Evolutionary conservation across 2,329 filamentous ascomycete species (phyloP), one percentile per base, ranked within the genome.

Genomic region (Aspergillus luchuensis): DNA sequence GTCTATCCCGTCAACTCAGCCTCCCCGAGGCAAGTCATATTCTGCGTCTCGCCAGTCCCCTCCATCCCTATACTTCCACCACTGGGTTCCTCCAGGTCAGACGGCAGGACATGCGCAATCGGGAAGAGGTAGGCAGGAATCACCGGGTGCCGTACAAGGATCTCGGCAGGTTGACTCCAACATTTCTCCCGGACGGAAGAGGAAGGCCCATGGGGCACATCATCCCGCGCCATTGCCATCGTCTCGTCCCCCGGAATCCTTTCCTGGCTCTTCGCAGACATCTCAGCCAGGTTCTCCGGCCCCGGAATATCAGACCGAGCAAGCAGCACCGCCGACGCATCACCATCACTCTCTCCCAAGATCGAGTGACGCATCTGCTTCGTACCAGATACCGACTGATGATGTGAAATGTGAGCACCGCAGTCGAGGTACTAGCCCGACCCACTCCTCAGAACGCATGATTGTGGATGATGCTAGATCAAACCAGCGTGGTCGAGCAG

Each of bases 41-140:
- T 84, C 59, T 13, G 66, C 89, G 66, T 86, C 87, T 50, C 78
- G 85, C 48, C 82, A 88, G 64, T 84, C 87, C 17, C 91, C 90
- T 43, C 87, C 89, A 0, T 90, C 89, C 21, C 90, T 96, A 51
- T 95, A 91, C 76, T 97, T 97, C 74, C 91, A 96, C 72, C 91
- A 96, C 73, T 97, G 92, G 92, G 90, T 94, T 61, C 92, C 92
- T 49, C 92, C 92, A 13, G 85, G 64, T 84, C 90, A 76, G 65
- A 83, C 84, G 61, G 88, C 90, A 73, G 89, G 90, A 62, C 85
- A 85, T 70, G 90, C 89, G 63, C 89, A 91, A 71, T 89, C 90
- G 80, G 88, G 89, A 86, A 89, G 86, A 56, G 87, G 87, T 81
- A 76, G 85, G 80, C 80, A 80, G 75, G 76, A 80, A 63, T 79